Base-by-base conservation (phyloP, 257 asterid species). In the Nicotiana undulata region DNA sequence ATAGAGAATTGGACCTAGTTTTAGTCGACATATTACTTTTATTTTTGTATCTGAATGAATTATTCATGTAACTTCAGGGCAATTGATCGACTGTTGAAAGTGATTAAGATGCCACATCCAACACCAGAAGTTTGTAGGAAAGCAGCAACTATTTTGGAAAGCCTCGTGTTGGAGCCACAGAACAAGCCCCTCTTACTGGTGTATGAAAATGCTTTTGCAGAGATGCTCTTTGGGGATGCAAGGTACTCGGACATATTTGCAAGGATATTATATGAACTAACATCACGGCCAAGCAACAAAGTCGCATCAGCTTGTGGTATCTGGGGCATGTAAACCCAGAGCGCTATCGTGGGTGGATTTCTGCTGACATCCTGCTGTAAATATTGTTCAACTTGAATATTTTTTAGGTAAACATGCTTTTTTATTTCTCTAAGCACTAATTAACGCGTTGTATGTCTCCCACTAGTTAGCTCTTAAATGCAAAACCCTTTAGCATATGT, bases 71-170 rank as follows among this genome's bases (percentile, higher is more conserved):
- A 77, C 87, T 83, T 78, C 91, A 95, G 97, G 99, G 98, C 98
- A 34, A 84, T 94, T 81, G 99, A 96, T 70, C 89, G 99, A 82
- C 88, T 93, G 80, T 52, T 94, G 86, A 94, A 94, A 90, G 95
- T 96, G 81, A 86, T 96, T 8, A 91, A 84, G 88, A 84, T 83
- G 9, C 98, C 99, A 74, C 99, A 93, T 61, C 97, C 97, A 0
- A 93, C 90, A 60, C 95, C 97, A n/a, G 99, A 96, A 90, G 90
- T 96, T 70, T 96, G 99, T 85, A 84, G 98, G 82, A 96, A 96
- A 86, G 97, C 97, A n/a, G 91, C 97, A 44, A 81, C 93, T 81
- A 94, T 94, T 80, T 80, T 96, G 88, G 99, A 96, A 88, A 91
- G 89, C 85, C 94, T 95, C 0, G 99, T 92, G 40, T 74, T 93